Evolutionary conservation across 495 filamentous ascomycete species (phyloP), one percentile per base, ranked within the genome.

Genomic region (Talaromyces adpressus): DNA sequence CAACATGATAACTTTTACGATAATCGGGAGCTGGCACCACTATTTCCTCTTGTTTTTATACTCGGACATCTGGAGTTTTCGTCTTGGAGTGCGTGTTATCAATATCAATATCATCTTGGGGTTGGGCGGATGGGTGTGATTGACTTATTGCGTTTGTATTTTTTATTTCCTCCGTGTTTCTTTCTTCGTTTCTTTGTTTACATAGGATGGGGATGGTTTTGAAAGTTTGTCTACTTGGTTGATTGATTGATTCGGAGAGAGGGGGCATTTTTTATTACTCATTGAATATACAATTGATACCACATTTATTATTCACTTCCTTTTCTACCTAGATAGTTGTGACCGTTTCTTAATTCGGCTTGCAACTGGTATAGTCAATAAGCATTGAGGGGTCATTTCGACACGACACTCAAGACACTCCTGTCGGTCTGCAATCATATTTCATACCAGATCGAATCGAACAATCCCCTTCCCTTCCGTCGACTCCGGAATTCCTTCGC

Each of bases 241-340:
- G 22, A 14, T 41, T 41, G n/a, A n/a, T n/a, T 27, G 12, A 41
- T 16, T 16, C 36, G 36, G 9, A 29, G 51, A 54, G 20, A 54
- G 22, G 27, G 45, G 45, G 45, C 12, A 27, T 30, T 54, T 23
- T 29, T 16, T 54, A 29, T 29, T 23, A 23, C 25, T 18, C 49
- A 29, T 54, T 54, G 51, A 27, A 54, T 54, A 54, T 54, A 54
- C 23, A 54, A 54, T 54, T 54, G 51, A 54, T 54, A 54, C 51
- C 51, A 54, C 51, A 54, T 54, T 54, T 29, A 54, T 54, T 54
- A 29, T 27, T 12, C 20, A 16, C 36, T 20, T 20, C 41, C 2
- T 47, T 18, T 47, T 18, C n/a, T n/a, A n/a, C n/a, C n/a, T n/a
- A n/a, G n/a, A 0, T 36, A 1, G 8, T 32, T 6, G 25, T 27